Evolutionary conservation across 768 basidiomycete genomes (phyloP), one percentile per base, ranked within the genome.

Genomic region (Strobilomyces confusus): DNA sequence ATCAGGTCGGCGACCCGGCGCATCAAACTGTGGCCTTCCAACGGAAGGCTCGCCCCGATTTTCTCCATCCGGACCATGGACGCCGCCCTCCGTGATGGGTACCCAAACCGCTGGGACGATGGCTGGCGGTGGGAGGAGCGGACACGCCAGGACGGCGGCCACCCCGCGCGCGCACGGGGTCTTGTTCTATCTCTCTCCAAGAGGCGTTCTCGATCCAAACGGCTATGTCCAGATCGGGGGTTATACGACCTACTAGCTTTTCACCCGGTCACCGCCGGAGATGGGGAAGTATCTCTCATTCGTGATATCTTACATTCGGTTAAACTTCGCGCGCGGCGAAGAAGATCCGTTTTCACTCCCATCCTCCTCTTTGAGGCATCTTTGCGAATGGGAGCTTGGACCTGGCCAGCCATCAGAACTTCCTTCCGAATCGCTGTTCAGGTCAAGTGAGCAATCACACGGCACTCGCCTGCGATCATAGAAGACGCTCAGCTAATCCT

Each of bases 191-290:
- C n/a, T n/a, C n/a, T n/a, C n/a, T n/a, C n/a, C n/a, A n/a, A n/a
- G n/a, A 13, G 6, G 40, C 19, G 20, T 9, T 36, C 33, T 57
- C 17, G 34, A 36, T 36, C 54, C 32, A 11, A 26, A 11, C 14
- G 15, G 38, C 32, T 36, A 46, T 55, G 51, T 58, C 57, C 20
- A 59, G 54, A 41, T 59, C 15, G 19, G 26, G 57, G 32, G 45
- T 54, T 58, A 59, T n/a, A n/a, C n/a, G n/a, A 59, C 51, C 26
- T 9, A 29, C 7, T 9, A 29, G 9, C 33, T 12, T 46, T 42
- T 36, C 29, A 5, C 32, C 20, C 32, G 19, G 9, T 44, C 29
- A n/a, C n/a, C n/a, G 48, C 42, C 55, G 56, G 54, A 45, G 13
- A 32, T 7, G 33, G 9, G 33, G 25, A 30, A 22, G 22, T 53